Conservation (phyloP, 2,329 filamentous ascomycete genomes). For the Lecanoromycetidae sp. region DNA sequence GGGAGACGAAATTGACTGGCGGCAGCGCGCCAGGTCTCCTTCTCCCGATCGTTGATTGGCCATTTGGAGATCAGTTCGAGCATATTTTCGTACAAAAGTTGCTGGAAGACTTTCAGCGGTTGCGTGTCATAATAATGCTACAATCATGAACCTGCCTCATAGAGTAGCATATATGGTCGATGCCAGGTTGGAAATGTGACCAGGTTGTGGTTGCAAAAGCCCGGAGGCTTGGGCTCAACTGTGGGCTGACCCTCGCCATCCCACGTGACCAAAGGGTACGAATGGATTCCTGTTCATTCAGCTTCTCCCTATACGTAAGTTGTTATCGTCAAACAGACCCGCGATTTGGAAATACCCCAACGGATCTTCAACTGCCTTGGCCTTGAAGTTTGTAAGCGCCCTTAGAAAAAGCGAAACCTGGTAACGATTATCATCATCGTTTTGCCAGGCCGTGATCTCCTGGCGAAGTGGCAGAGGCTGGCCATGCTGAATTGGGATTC, state of each 20-base stretch:
- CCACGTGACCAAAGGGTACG: slow-evolving; percentile 54
- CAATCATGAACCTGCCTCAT: slow-evolving; percentile 33
- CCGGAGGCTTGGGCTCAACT: slow-evolving; percentile 37
- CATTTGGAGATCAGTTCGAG: slow-evolving; percentile 27
- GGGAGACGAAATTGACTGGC: slow-evolving; percentile 32
- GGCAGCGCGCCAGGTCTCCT: slow-evolving; percentile 36
- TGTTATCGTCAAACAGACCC: not conserved
- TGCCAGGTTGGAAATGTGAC: slow-evolving; percentile 76
- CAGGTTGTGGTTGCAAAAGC: slow-evolving; percentile 63
- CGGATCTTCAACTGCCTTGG: not conserved
- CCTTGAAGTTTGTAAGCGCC: not conserved
- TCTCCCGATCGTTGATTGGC: slow-evolving; percentile 30
- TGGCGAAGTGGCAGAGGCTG: not conserved
- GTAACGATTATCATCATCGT: not conserved
- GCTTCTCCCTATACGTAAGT: not conserved
- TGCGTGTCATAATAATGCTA: not conserved
- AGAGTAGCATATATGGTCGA: slow-evolving; percentile 60
- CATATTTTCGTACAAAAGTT: not conserved
- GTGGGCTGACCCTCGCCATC: slow-evolving; percentile 34
- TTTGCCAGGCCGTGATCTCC: not conserved
- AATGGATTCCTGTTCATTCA: slow-evolving; percentile 55
- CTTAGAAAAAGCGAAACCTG: not conserved
- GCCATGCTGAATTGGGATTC: not conserved
- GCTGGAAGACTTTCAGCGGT: not conserved
- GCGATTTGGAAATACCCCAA: slow-evolving; percentile 1